phyloP scores from a whole-genome alignment of 495 filamentous ascomycete species.

The Clavariopsis aquatica region DNA sequence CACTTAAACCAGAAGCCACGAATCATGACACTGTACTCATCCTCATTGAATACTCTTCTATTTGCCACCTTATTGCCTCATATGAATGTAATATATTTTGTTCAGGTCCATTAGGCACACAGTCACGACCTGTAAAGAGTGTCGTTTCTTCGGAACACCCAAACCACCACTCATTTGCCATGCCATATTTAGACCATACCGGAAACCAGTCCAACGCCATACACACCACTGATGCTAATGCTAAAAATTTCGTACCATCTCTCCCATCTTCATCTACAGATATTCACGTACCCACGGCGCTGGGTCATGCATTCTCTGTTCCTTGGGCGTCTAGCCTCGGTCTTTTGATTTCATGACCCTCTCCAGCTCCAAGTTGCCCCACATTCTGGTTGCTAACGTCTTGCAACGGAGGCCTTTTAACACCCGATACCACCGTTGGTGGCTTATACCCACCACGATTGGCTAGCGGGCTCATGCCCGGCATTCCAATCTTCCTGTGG shows the following conservation, averaged over 20 bases:
- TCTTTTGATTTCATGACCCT: conserved; percentile 29
- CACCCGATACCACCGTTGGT: conserved; percentile 41
- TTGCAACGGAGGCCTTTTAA: conserved; percentile 40
- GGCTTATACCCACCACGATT: conserved; percentile 64
- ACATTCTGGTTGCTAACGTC: conserved; percentile 46
- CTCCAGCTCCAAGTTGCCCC: neutral
- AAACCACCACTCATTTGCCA: neutral
- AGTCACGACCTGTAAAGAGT: neutral
- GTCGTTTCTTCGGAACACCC: too few species aligned
- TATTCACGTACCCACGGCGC: neutral
- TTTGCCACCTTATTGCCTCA: neutral
- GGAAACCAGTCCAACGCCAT: neutral
- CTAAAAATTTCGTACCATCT: neutral
- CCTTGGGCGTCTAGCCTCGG: conserved; percentile 19
- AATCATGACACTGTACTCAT: too few species aligned
- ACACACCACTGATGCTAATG: neutral
- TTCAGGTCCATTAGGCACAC: too few species aligned
- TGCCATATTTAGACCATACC: neutral
- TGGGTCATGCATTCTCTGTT: conserved; percentile 10
- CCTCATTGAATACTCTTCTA: neutral
- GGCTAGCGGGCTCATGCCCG: conserved; percentile 59
- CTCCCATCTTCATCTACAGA: neutral
- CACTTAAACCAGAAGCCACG: too few species aligned
- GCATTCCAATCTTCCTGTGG: conserved; percentile 72
- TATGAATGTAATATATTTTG: too few species aligned